A percentile compares a stretch with the other conserved stretches of the same genome.
Evolutionary conservation across 495 filamentous ascomycete genomes (phyloP).

Genomic region (Lepraria neglecta): DNA sequence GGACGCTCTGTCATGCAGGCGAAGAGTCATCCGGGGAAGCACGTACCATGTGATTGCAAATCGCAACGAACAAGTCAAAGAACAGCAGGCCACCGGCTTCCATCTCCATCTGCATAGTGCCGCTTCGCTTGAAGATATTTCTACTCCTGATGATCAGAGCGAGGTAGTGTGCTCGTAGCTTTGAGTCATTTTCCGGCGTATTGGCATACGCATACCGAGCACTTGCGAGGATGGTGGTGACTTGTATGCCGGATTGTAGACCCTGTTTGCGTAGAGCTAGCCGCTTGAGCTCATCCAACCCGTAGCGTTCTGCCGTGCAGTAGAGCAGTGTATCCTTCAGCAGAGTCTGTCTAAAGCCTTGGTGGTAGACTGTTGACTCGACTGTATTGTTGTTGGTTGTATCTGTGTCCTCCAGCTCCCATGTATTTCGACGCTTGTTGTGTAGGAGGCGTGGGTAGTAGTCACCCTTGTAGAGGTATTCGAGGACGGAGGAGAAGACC

Average conservation of each 20-base stretch:
- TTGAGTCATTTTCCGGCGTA: constrained; percentile 82
- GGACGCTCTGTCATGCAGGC: background rate
- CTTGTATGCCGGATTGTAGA: constrained; percentile 72
- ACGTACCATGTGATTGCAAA: constrained; percentile 78
- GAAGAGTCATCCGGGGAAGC: constrained; percentile 15
- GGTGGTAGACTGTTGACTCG: constrained; percentile 61
- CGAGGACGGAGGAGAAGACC: constrained; percentile 82
- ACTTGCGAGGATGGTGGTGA: constrained; percentile 73
- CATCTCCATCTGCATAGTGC: constrained; percentile 97
- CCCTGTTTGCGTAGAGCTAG: constrained; percentile 82
- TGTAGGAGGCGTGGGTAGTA: constrained; percentile 75
- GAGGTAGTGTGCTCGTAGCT: constrained; percentile 83
- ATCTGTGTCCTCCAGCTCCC: constrained; percentile 63
- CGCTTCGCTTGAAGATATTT: constrained; percentile 82
- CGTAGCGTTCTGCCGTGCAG: constrained; percentile 77
- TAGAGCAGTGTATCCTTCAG: constrained; percentile 88
- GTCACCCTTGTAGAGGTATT: constrained; percentile 91
- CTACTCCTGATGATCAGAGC: constrained; percentile 82
- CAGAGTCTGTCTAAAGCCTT: constrained; percentile 57
- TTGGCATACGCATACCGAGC: constrained; percentile 83
- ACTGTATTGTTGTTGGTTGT: constrained; percentile 32
- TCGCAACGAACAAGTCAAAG: constrained; percentile 88
- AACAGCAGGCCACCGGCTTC: constrained; percentile 77
- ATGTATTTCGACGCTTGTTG: constrained; percentile 59
- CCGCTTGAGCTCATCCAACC: constrained; percentile 72